Base-by-base conservation (phyloP, 805 yeast species). In the Lipomyces orientalis region DNA sequence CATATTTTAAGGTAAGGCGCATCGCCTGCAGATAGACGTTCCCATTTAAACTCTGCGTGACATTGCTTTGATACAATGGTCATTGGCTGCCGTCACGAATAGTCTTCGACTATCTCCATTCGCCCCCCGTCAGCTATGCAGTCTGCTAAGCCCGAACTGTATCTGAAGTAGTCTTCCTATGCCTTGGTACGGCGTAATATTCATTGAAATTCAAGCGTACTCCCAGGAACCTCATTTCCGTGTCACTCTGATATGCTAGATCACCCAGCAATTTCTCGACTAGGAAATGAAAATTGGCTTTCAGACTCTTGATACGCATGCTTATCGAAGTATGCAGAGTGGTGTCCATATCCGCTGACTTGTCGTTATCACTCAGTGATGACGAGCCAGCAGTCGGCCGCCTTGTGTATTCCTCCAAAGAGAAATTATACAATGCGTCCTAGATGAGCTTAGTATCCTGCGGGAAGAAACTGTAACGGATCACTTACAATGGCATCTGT, bases 181-280 rank as follows among this genome's bases (percentile, higher is more conserved):
- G 60, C 52, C 37, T 16, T 9, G 61, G 22, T 2, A 73, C 65
- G 12, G 56, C 55, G 64, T 79, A 79, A 60, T 68, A 78, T 52
- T 74, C 77, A 65, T 79, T 79, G 60, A 76, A 79, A 67, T 79
- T 78, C 58, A 79, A 70, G 29, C 82, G 74, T 9, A 76, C 75
- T 0, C 75, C 78, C 52, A 79, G 63, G 60, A 78, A 76, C 57
- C 76, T 64, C 74, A 77, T 78, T 55, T 79, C 82, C 12, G 71
- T 66, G 61, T 79, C 79, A 25, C 70, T 68, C 59, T 74, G 74
- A 10, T 61, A 49, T 22, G 75, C 67, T 43, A 79, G 74, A 19
- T 73, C 72, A 22, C 65, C 56, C 49, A 79, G 73, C 22, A 79
- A 61, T 37, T 63, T 67, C 54, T 71, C 71, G 29, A 79, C 74